phyloP scores from a whole-genome alignment of 2,329 filamentous ascomycete species.

The Apiospora koreana region DNA sequence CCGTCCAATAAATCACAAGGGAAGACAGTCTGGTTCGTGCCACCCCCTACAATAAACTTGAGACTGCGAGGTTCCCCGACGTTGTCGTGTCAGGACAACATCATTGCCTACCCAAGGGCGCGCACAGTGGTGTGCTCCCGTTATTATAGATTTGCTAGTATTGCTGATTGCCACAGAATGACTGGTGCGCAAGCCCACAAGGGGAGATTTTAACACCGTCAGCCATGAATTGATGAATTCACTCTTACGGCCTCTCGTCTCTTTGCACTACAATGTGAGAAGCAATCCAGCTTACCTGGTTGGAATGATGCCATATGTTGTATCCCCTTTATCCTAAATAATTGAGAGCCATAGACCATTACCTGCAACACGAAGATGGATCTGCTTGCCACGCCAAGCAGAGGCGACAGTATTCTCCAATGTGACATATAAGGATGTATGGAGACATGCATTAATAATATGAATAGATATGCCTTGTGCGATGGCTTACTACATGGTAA shows the following conservation, averaged over 20 bases:
- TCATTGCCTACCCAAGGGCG: background rate
- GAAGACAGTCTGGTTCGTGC: background rate
- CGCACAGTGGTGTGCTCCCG: background rate
- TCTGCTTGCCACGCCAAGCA: background rate
- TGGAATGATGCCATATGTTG: background rate
- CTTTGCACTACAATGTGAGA: background rate
- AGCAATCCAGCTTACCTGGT: background rate
- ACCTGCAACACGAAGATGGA: background rate
- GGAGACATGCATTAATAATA: too few species aligned
- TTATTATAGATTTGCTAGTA: background rate
- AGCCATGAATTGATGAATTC: background rate
- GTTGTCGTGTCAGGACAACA: background rate
- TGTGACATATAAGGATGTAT: too few species aligned
- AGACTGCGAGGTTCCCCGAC: background rate
- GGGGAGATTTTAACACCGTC: background rate
- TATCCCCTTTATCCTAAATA: background rate
- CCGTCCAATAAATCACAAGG: background rate
- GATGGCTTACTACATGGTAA: background rate
- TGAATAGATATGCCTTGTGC: too few species aligned
- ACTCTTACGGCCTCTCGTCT: background rate
- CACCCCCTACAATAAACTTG: background rate
- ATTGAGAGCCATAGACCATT: background rate
- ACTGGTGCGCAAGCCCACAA: background rate
- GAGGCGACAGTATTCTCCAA: too few species aligned
- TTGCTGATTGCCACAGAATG: constrained; percentile 7